These are phyloP conservation scores for Dioscorea alata DNA, from an alignment of 106 monocot species.

Conservation along the genomic window DNA sequence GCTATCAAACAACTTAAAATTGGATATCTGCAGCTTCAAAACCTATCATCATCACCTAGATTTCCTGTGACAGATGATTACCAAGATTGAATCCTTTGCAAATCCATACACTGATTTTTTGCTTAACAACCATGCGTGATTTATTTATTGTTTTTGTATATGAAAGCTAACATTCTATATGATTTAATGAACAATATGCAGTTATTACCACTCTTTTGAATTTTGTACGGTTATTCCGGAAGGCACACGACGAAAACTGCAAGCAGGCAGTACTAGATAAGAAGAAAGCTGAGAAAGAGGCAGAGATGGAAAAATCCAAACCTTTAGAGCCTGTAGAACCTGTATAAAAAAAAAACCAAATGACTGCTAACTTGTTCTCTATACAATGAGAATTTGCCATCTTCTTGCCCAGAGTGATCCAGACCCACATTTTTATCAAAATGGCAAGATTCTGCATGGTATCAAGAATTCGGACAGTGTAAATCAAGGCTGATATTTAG, in stretches of 20 bases:
- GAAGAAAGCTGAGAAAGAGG: conserved; percentile 67
- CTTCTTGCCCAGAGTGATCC: neutral
- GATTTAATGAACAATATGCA: conserved; percentile 26
- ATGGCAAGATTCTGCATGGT: no score
- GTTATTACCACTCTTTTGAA: conserved; percentile 61
- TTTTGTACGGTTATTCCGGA: conserved; percentile 55
- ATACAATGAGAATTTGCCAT: neutral
- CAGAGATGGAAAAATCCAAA: conserved; percentile 38
- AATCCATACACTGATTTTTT: neutral
- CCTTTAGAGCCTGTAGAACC: conserved; percentile 10
- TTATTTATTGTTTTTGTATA: neutral
- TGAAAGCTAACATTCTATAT: neutral
- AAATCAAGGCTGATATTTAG: no score
- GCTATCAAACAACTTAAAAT: no score
- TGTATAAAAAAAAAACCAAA: conserved; percentile 15
- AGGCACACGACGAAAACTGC: conserved; percentile 75
- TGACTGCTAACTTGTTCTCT: conserved; percentile 11
- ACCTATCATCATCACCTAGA: no score
- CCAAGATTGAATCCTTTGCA: neutral
- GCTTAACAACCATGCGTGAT: neutral
- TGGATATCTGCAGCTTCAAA: no score
- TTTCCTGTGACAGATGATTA: neutral
- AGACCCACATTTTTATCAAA: no score
- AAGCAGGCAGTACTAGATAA: conserved; percentile 67
- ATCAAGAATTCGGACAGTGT: no score